A percentile compares a stretch with the other conserved stretches of the same genome.
These are phyloP conservation scores for Lentinula boryana DNA, from an alignment of 768 basidiomycete genomes.

Conservation along the genomic window DNA sequence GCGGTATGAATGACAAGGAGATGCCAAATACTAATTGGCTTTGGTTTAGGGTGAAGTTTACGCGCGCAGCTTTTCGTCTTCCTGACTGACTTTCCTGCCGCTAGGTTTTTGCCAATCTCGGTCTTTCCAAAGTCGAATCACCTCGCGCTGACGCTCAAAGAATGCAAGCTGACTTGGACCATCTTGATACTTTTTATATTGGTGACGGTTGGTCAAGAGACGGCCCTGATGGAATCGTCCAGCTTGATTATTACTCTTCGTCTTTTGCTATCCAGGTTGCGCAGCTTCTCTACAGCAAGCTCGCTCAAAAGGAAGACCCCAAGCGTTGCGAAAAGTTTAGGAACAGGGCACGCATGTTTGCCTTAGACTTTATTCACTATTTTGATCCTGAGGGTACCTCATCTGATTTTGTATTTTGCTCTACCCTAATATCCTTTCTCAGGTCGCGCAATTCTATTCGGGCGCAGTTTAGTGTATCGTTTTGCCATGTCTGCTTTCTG, in stretches of 20 bases:
- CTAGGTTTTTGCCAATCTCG: conserved; percentile 72
- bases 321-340: conserved; percentile 59
- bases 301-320: conserved; percentile 57
- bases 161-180: conserved; percentile 69
- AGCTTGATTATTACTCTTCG: conserved; percentile 74
- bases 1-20: conserved; percentile 74
- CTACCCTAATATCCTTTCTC: neutral
- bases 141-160: conserved; percentile 47
- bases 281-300: conserved; percentile 64
- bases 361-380: conserved; percentile 68
- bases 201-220: conserved; percentile 73
- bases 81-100: neutral
- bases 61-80: neutral
- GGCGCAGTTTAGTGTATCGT: conserved; percentile 69
- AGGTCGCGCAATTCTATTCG: conserved; percentile 75
- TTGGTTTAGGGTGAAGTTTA: conserved; percentile 60
- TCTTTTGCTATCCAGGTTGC: conserved; percentile 77
- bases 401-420: conserved; percentile 6
- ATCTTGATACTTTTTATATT: conserved; percentile 76
- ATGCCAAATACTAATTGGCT: conserved; percentile 86
- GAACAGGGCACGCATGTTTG: conserved; percentile 56
- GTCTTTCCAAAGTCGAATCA: conserved; percentile 57
- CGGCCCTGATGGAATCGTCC: conserved; percentile 72
- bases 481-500: conserved; percentile 83
- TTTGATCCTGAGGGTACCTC: conserved; percentile 61